phyloP scores from a whole-genome alignment of 129 eudicot genomes.

The Flaveria trinervia region DNA sequence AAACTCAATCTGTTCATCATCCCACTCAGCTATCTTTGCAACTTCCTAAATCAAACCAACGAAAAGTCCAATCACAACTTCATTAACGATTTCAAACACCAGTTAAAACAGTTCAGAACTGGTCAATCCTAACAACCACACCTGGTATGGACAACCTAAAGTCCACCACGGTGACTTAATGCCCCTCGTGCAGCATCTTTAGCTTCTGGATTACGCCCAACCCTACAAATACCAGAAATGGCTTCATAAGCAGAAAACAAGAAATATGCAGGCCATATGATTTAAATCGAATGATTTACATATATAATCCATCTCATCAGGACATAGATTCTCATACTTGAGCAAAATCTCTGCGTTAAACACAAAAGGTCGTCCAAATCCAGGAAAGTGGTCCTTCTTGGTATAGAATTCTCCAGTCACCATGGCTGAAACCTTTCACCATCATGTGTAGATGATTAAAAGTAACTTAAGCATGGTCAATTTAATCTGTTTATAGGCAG shows the following conservation, averaged over 20 bases:
- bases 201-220: constrained; percentile 87
- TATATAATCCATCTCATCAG: not conserved
- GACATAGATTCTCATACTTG: constrained; percentile 51
- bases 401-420: constrained; percentile 98
- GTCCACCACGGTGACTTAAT: constrained; percentile 99
- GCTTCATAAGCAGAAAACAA: constrained; percentile 2
- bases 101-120: not conserved
- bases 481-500: constrained; percentile 6
- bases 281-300: not conserved
- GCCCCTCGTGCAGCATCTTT: constrained; percentile 99
- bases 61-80: not conserved
- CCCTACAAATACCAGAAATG: constrained; percentile 48
- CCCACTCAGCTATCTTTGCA: constrained; percentile 95
- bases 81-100: not conserved
- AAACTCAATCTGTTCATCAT: constrained; percentile 95
- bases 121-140: constrained; percentile 21
- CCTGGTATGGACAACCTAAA: constrained; percentile 92
- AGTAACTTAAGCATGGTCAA: constrained; percentile 5
- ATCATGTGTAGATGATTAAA: constrained; percentile 32
- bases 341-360: constrained; percentile 82
- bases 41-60: constrained; percentile 59
- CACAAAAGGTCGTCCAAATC: constrained; percentile 97
- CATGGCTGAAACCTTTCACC: constrained; percentile 92
- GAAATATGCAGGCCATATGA: not conserved
- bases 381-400: constrained; percentile 95